Base-by-base conservation (phyloP, 2,329 filamentous ascomycete species). In the Diplodia corticola region DNA sequence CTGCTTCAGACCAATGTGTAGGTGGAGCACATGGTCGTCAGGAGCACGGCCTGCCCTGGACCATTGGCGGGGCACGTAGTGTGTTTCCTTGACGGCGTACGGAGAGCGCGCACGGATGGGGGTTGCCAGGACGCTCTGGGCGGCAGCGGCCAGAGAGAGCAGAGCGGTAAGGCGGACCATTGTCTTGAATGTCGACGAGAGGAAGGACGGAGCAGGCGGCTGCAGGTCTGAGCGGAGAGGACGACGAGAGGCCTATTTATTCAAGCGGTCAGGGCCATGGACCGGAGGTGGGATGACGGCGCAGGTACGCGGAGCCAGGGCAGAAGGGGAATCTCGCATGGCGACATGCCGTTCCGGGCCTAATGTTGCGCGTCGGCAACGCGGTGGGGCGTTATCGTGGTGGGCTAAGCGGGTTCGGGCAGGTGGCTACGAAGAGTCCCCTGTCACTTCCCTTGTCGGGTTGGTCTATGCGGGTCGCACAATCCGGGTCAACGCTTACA, bases 71-170 rank as follows among this genome's bases (percentile, higher is more conserved):
- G 86, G 85, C 15, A 84, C 81, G 69, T 75, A 69, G 71, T 88
- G 85, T 17, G 78, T 79, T 68, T 88, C 85, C 75, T 88, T 88
- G 69, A 88, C 78, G 4, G 76, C 75, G 71, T 85, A 86, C 0
- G 77, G 73, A 20, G 79, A 78, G 49, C 79, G 77, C 7, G 76
- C 70, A 2, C 63, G 63, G 13, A 64, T 70, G 5, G 79, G 77
- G 2, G 74, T 76, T 68, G 80, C 57, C 76, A 80, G 59, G 4
- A 68, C 73, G 20, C 70, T 69, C 46, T 71, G 72, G 20, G 73
- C 72, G 54, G 73, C 73, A 44, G 74, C 67, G 55, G 72, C 70
- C 22, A 72, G 71, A 35, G 72, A 73, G 48, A 74, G 69, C 65
- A 78, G 40, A 37, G 57, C 57, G 24, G 57, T 61, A 44, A 61